Percentiles rank a stretch among this genome's conserved stretches.
Conservation (phyloP, 2,329 filamentous ascomycete species). For the Fusarium udum region DNA sequence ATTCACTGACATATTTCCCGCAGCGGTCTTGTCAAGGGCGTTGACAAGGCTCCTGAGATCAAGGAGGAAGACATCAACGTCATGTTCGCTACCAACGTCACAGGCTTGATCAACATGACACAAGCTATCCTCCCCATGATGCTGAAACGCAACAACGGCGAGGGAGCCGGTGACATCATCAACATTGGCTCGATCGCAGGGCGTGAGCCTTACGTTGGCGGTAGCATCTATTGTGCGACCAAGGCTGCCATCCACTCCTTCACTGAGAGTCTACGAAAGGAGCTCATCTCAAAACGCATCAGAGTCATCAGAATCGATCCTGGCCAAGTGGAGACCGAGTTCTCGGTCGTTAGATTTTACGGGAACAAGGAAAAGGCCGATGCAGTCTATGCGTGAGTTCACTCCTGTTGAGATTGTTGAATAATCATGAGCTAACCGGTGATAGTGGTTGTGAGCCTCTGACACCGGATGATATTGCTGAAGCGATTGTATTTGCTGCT, state of each 20-base stretch:
- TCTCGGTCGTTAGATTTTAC: constrained; percentile 85
- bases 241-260: constrained; percentile 89
- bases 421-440: neutral
- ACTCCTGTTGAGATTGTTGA: too few relatives aligned
- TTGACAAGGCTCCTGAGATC: constrained; percentile 87
- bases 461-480: constrained; percentile 89
- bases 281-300: constrained; percentile 82
- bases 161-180: constrained; percentile 88
- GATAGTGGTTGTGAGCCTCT: constrained; percentile 78
- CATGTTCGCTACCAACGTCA: constrained; percentile 96
- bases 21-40: constrained; percentile 87
- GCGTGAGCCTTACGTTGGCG: constrained; percentile 85
- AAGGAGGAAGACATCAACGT: constrained; percentile 80
- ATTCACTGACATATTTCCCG: neutral
- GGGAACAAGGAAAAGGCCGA: constrained; percentile 90
- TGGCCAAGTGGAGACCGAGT: constrained; percentile 95
- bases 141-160: constrained; percentile 75
- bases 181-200: constrained; percentile 92
- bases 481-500: constrained; percentile 86
- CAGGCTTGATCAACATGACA: constrained; percentile 94
- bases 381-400: constrained; percentile 81
- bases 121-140: constrained; percentile 87
- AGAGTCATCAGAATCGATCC: constrained; percentile 89
- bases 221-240: constrained; percentile 90
- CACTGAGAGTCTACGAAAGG: constrained; percentile 81